Percentiles rank a stretch among this genome's conserved stretches.
phyloP scores from a whole-genome alignment of 2,329 filamentous ascomycete species.

The Fusarium avenaceum region DNA sequence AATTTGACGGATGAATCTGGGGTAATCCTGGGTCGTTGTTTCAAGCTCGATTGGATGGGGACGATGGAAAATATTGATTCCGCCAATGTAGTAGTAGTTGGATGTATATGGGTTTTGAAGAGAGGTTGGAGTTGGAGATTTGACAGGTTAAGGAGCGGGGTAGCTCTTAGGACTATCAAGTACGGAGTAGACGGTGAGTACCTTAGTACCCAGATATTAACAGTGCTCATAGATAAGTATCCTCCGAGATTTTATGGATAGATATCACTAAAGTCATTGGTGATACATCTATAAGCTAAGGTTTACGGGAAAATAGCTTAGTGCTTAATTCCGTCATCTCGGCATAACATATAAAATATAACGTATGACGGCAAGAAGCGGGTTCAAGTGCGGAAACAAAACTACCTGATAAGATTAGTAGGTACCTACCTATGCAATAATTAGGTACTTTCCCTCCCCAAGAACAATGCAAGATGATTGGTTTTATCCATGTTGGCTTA shows the following conservation, averaged over 20 bases:
- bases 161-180: slow-evolving; percentile 9
- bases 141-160: slow-evolving; percentile 22
- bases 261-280: background rate
- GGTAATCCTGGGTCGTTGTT: slow-evolving; percentile 15
- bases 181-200: background rate
- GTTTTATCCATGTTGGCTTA: background rate
- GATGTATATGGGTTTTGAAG: background rate
- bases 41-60: slow-evolving; percentile 11
- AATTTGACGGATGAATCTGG: slow-evolving; percentile 8
- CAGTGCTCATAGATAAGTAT: too few species aligned
- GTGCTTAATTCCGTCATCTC: background rate
- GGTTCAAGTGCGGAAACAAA: slow-evolving; percentile 23
- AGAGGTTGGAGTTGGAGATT: slow-evolving; percentile 25
- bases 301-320: too few species aligned
- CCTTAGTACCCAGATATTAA: too few species aligned
- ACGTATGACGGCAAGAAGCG: slow-evolving; percentile 18
- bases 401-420: background rate
- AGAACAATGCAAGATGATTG: slow-evolving; percentile 24
- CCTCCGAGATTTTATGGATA: too few species aligned
- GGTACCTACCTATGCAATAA: background rate
- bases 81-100: slow-evolving; percentile 3
- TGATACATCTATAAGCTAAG: too few species aligned
- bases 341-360: slow-evolving; percentile 12
- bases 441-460: slow-evolving; percentile 10
- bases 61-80: slow-evolving; percentile 16